Base-by-base conservation (phyloP, 2,329 filamentous ascomycete species). In the Aspergillus viridinutans region DNA sequence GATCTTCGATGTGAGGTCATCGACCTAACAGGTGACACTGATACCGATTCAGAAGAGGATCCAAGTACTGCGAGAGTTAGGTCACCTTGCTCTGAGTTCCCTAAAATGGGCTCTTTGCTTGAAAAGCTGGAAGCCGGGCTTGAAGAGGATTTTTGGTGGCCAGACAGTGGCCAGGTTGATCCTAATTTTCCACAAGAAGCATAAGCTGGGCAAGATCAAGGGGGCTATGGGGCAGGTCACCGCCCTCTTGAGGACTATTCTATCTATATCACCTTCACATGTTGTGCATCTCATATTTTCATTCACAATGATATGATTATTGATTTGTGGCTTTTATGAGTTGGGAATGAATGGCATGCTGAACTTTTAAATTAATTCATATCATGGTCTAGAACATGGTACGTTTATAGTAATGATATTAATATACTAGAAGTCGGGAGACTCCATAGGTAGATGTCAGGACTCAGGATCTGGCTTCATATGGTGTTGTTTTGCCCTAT, bases 71-170 rank as follows among this genome's bases (percentile, higher is more conserved):
- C 2, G 42, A 51, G 14, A 17, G 14, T 14, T 7, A 17, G 23
- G 21, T 8, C 20, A 3, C 10, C 5, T 25, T 21, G 23, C 2
- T 23, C 5, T 9, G 20, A 32, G 40, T 47, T 26, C 21, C 43
- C 43, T 26, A 23, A 47, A 23, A 3, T 54, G 20, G 50, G 9
- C 2, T 17, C n/a, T 14, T 12, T 26, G 32, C 32, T 50, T n/a
- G 56, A 56, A 20, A 52, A 53, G 14, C 48, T 63, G 6, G 49
- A 62, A 25, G 63, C 68, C 53, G 51, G 53, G 48, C 49, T 69
- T 1, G 68, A 70, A 49, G 72, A 76, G 21, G 73, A 76, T 51
- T 66, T 69, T 54, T 76, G 74, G 74, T 76, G 72, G 67, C 74
- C 72, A 17, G 64, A 63, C n/a, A 72, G 67, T 54, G 56, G 63